These are phyloP conservation scores for Colletotrichum eremochloae DNA, from an alignment of 2,329 filamentous ascomycete genomes.

Conservation along the genomic window DNA sequence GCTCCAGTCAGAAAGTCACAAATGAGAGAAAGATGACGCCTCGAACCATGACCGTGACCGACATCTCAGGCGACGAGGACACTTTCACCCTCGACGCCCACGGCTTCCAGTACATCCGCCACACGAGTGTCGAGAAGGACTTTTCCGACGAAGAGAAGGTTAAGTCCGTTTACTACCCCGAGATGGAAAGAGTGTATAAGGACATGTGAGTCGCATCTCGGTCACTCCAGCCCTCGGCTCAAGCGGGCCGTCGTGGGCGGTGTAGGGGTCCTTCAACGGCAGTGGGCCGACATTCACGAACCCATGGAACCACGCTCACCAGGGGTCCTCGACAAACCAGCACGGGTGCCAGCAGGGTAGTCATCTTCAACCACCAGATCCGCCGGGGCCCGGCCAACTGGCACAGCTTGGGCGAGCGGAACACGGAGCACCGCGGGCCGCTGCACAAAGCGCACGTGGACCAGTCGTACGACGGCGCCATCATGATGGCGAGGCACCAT, in stretches of 20 bases:
- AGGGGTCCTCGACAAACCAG: conserved; percentile 39
- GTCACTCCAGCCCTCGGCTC: neutral
- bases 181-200: conserved; percentile 42
- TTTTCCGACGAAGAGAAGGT: conserved; percentile 65
- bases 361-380: conserved; percentile 50
- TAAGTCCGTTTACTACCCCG: conserved; percentile 55
- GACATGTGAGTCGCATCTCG: conserved; percentile 40
- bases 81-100: conserved; percentile 70
- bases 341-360: conserved; percentile 48
- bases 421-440: conserved; percentile 67
- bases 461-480: conserved; percentile 50
- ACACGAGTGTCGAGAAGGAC: conserved; percentile 67
- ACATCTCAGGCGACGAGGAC: conserved; percentile 74
- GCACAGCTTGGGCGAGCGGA: conserved; percentile 74
- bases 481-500: conserved; percentile 43
- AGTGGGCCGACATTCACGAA: conserved; percentile 30
- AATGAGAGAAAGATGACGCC: conserved; percentile 78
- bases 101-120: conserved; percentile 67
- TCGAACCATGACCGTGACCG: conserved; percentile 65
- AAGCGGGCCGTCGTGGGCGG: conserved; percentile 22
- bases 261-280: conserved; percentile 26
- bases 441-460: conserved; percentile 64
- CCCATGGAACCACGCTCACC: conserved; percentile 39
- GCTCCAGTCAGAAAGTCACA: conserved; percentile 60
- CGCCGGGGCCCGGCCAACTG: conserved; percentile 57